phyloP scores from a whole-genome alignment of 202 grass and related monocot species.

The Thinopyrum obtusiflorum region DNA sequence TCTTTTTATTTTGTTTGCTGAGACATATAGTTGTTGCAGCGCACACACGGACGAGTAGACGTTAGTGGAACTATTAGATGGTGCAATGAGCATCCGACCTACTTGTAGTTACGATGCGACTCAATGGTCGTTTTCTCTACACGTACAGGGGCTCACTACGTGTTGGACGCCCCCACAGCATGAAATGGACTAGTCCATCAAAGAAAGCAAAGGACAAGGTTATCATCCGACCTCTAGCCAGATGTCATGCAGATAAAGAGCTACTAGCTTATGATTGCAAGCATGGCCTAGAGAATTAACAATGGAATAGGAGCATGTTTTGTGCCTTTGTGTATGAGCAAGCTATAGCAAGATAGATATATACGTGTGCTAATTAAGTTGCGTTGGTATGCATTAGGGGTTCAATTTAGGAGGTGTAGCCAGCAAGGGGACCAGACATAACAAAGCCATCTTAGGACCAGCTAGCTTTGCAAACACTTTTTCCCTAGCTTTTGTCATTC shows the following conservation, averaged over 20 bases:
- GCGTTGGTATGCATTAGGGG: neutral
- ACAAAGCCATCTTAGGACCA: slow-evolving; percentile 52
- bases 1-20: neutral
- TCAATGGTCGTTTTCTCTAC: slow-evolving; percentile 21
- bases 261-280: neutral
- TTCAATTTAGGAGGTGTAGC: slow-evolving; percentile 10
- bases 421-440: slow-evolving; percentile 19
- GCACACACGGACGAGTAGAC: neutral
- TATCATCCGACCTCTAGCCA: neutral
- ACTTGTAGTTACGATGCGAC: slow-evolving; percentile 27
- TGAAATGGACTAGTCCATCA: neutral
- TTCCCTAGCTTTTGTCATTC: slow-evolving; percentile 43
- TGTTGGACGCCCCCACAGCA: neutral
- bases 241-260: neutral
- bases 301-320: neutral
- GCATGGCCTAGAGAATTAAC: neutral
- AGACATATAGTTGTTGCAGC: no score
- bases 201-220: neutral
- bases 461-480: slow-evolving; percentile 48
- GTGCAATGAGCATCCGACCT: slow-evolving; percentile 27
- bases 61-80: slow-evolving; percentile 34
- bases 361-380: neutral
- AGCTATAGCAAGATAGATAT: neutral
- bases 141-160: no score
- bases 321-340: neutral